A percentile compares a stretch with the other conserved stretches of the same genome.
Evolutionary conservation across 1,284 basidiomycete species (phyloP).

Genomic region (Irpex sp.): DNA sequence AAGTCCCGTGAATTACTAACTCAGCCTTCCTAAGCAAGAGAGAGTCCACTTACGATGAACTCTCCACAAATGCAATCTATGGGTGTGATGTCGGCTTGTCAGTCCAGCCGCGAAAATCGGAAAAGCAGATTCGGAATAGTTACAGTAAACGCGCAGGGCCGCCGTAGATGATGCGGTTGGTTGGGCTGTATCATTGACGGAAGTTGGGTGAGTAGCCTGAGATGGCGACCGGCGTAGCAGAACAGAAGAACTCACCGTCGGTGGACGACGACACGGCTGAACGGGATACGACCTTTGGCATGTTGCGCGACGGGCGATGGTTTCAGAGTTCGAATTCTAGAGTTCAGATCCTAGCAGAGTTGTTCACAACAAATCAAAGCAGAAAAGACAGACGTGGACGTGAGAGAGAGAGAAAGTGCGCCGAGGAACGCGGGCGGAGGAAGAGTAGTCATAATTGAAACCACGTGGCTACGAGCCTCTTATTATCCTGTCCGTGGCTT

Average conservation of each 20-base stretch:
- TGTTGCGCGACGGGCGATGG: constrained; percentile 21
- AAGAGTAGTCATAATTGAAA: constrained; percentile 3
- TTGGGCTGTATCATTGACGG: constrained; percentile 44
- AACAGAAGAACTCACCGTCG: constrained; percentile 47
- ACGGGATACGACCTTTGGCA: constrained; percentile 80
- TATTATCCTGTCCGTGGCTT: constrained; percentile 6
- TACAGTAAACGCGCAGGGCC: constrained; percentile 75
- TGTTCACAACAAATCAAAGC: background rate
- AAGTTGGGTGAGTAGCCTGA: background rate
- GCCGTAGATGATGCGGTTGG: constrained; percentile 75
- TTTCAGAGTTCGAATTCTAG: background rate
- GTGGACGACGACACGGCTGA: constrained; percentile 77
- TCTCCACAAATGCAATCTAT: constrained; percentile 81
- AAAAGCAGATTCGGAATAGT: constrained; percentile 7
- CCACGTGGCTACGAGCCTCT: constrained; percentile 5
- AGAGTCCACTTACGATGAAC: constrained; percentile 57
- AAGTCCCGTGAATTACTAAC: background rate
- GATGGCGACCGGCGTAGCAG: constrained; percentile 7
- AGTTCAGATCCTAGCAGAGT: background rate
- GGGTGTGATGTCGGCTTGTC: constrained; percentile 10
- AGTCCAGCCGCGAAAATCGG: constrained; percentile 8
- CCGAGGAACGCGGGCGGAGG: background rate
- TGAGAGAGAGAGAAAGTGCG: background rate
- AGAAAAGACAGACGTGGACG: background rate
- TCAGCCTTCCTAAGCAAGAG: too few relatives aligned